Conservation (phyloP, 2,329 filamentous ascomycete genomes). For the Ophiostoma ulmi region DNA sequence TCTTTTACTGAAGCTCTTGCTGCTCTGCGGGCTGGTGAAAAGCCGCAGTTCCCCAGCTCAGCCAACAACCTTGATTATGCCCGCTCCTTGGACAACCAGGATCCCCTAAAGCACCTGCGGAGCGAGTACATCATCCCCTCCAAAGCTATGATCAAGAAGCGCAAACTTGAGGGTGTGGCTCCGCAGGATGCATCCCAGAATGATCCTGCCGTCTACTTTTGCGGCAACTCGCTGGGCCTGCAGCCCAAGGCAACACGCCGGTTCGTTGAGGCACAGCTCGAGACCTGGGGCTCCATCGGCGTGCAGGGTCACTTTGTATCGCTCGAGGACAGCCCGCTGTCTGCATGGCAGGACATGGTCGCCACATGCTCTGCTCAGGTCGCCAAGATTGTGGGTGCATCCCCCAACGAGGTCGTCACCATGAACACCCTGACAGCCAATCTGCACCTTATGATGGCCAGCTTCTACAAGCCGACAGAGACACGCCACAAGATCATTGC, state of each 20-base stretch:
- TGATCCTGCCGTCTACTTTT: conserved; percentile 68
- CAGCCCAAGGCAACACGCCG: conserved; percentile 65
- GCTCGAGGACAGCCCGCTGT: conserved; percentile 55
- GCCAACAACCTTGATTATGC: conserved; percentile 48
- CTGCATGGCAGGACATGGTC: conserved; percentile 73
- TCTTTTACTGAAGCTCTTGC: conserved; percentile 39
- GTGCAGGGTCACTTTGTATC: conserved; percentile 77
- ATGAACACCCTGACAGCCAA: conserved; percentile 87
- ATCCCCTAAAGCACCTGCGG: conserved; percentile 57
- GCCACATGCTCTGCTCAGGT: conserved; percentile 66
- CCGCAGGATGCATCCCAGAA: conserved; percentile 32
- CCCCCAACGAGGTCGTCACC: conserved; percentile 73
- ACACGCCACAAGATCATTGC: conserved; percentile 70
- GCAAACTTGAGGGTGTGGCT: conserved; percentile 18
- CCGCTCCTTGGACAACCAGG: conserved; percentile 52
- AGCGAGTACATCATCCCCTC: conserved; percentile 73
- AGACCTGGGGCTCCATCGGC: conserved; percentile 78
- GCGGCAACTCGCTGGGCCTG: conserved; percentile 82
- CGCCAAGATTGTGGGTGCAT: conserved; percentile 67
- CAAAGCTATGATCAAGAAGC: conserved; percentile 46
- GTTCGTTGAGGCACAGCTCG: conserved; percentile 66
- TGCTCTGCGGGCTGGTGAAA: conserved; percentile 39
- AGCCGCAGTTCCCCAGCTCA: conserved; percentile 44
- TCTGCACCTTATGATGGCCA: conserved; percentile 74
- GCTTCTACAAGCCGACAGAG: conserved; percentile 69